Base-by-base conservation (phyloP, 352 stramenopile species). In the Blastocystis sp. region DNA sequence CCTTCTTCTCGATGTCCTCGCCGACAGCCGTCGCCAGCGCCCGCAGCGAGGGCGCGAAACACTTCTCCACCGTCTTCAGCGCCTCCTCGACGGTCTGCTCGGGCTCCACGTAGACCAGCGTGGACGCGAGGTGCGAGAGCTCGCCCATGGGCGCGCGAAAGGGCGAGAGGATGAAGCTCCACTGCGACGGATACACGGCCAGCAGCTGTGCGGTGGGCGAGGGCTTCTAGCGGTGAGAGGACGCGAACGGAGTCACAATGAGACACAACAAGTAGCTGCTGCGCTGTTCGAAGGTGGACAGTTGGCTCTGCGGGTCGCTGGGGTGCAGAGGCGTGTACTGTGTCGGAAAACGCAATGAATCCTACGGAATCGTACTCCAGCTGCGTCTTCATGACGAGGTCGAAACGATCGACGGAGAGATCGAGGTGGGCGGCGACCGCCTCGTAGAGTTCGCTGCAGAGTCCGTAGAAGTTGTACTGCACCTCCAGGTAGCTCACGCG, bases 391-490 rank as follows among this genome's bases (percentile, higher is more conserved):
- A 81, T 29, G 24, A 81, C n/a, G n/a, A 81, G 69, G 44, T 81
- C 69, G 24, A 81, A 32, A 2, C 32, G 21, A 61, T 81, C 53
- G 16, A 48, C 24, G 14, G 27, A 8, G 0, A 81, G 42, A 0
- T 64, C 48, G 6, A 64, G 4, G 21, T 81, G 9, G 21, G 34
- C 34, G 2, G 69, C 69, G 0, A 40, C 46, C 18, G 36, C 36
- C 36, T 59, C 32, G 40, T 81, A 81, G 4, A 81, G 38, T 9
- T 63, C 69, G 11, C 53, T 54, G 29, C 40, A 61, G 21, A 81
- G 40, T 21, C 69, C 69, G 38, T 81, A 81, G 29, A 81, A 81
- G 16, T 81, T 61, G 36, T 81, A 81, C 21, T 81, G 21, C 6
- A 61, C 44, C 51, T 81, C 69, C 4, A 48, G 63, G 29, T 81